phyloP scores from a whole-genome alignment of 257 asterid species.

The Nicotiana tomentosiformis region DNA sequence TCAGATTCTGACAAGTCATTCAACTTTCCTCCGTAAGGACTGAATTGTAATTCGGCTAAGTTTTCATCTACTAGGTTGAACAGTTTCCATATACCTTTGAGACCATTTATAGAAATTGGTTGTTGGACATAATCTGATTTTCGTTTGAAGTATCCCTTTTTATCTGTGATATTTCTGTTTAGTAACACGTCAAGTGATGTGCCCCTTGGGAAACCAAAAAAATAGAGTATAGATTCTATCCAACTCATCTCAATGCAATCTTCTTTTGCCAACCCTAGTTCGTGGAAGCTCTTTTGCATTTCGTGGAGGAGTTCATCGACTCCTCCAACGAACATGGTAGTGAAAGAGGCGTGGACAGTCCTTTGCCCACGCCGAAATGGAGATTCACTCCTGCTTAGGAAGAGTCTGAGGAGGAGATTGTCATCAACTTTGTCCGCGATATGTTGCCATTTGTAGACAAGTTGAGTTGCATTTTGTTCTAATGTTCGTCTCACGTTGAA shows the following conservation, averaged over 20 bases:
- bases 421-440: background rate
- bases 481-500: background rate
- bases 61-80: background rate
- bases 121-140: slow-evolving; percentile 3
- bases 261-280: background rate
- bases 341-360: background rate
- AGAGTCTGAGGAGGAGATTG: background rate
- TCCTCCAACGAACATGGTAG: background rate
- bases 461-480: background rate
- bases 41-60: background rate
- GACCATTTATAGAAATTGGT: background rate
- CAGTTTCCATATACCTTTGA: background rate
- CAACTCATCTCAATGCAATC: slow-evolving; percentile 6
- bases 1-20: background rate
- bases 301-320: background rate
- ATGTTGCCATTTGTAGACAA: slow-evolving; percentile 7
- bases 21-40: slow-evolving; percentile 6
- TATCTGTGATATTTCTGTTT: background rate
- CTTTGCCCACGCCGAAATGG: background rate
- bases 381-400: background rate
- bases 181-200: background rate
- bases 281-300: background rate
- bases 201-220: background rate
- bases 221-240: background rate
- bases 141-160: background rate